Evolutionary conservation across 2,329 filamentous ascomycete species (phyloP).

Genomic region (Metarhizium rileyi): DNA sequence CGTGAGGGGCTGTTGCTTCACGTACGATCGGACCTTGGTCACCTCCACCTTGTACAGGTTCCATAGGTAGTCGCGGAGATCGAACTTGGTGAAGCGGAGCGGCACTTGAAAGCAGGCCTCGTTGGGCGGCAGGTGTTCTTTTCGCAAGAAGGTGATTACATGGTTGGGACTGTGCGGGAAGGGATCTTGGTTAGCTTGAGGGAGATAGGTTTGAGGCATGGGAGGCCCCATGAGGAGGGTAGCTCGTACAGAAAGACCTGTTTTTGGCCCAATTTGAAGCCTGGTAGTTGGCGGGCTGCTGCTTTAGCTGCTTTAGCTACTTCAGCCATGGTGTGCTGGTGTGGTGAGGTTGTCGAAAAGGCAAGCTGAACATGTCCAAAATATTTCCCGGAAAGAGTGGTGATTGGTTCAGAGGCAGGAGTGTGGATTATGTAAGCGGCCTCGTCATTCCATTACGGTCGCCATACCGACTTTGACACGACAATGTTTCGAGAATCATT

Average conservation of each 20-base stretch:
- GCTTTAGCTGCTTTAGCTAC: slow-evolving; percentile 29
- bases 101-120: slow-evolving; percentile 88
- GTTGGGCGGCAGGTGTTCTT: slow-evolving; percentile 60
- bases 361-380: neutral
- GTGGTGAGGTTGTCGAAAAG: slow-evolving; percentile 13
- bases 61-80: slow-evolving; percentile 89
- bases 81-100: slow-evolving; percentile 88
- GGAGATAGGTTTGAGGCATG: neutral
- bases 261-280: slow-evolving; percentile 42
- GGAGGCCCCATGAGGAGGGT: neutral
- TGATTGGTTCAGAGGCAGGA: neutral
- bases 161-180: slow-evolving; percentile 59
- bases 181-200: neutral
- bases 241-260: slow-evolving; percentile 46
- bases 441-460: too few species aligned
- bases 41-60: slow-evolving; percentile 73
- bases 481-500: too few species aligned
- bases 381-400: slow-evolving; percentile 4
- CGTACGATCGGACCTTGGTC: slow-evolving; percentile 62
- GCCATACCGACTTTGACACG: too few species aligned
- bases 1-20: slow-evolving; percentile 54
- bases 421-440: slow-evolving; percentile 6
- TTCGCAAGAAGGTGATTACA: slow-evolving; percentile 66
- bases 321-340: slow-evolving; percentile 27
- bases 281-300: slow-evolving; percentile 28